These are phyloP conservation scores for Leishmania aethiopica DNA, from an alignment of 208 protist genomes.

Conservation along the genomic window DNA sequence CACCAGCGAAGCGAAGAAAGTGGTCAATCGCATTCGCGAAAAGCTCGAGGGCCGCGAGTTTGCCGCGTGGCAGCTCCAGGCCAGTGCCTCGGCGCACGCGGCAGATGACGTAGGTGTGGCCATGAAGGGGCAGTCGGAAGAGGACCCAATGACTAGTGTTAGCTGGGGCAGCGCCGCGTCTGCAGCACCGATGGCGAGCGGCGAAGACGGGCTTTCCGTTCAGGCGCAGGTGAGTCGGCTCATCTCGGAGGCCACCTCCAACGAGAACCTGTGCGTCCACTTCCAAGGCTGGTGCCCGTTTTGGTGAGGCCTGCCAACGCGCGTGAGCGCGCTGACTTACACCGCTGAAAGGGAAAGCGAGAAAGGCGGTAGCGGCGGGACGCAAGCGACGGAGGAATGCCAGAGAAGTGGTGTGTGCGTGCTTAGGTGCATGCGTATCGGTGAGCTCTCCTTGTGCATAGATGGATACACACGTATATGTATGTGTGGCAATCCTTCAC, in stretches of 20 bases:
- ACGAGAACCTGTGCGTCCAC: slow-evolving; percentile 98
- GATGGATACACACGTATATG: background rate
- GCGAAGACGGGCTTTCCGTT: slow-evolving; percentile 72
- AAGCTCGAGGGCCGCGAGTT: slow-evolving; percentile 99
- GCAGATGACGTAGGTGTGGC: slow-evolving; percentile 14
- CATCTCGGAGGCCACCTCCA: slow-evolving; percentile 97
- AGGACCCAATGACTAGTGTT: slow-evolving; percentile 1
- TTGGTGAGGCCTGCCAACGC: slow-evolving; percentile 79
- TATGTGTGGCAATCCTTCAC: background rate
- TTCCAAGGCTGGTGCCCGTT: slow-evolving; percentile 99
- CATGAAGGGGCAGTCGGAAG: slow-evolving; percentile 1
- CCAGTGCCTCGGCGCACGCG: slow-evolving; percentile 10
- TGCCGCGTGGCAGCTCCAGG: slow-evolving; percentile 28
- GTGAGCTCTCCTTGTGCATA: background rate
- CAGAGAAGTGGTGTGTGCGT: background rate
- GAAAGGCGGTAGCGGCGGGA: background rate
- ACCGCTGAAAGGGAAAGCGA: background rate
- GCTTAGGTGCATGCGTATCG: background rate
- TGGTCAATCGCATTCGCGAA: slow-evolving; percentile 96
- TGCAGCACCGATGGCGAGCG: background rate
- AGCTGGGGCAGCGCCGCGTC: slow-evolving; percentile 1
- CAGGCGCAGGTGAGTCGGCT: slow-evolving; percentile 93
- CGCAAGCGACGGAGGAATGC: background rate
- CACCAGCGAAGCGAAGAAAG: slow-evolving; percentile 94
- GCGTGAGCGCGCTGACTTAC: background rate